Conservation (phyloP, 768 basidiomycete genomes). For the Amanita brunnescens region DNA sequence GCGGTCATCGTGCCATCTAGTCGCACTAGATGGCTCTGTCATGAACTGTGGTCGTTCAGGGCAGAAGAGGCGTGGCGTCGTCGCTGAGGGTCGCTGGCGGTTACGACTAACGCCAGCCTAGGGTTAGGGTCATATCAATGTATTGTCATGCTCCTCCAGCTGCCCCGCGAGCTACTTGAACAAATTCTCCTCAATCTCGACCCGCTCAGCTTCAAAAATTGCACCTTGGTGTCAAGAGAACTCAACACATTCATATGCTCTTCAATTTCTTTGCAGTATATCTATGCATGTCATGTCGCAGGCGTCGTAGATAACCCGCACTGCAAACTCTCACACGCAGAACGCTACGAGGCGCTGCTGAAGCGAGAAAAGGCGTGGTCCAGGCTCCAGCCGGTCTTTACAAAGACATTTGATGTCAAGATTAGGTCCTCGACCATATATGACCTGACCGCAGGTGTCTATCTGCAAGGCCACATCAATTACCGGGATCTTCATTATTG, state of each 20-base stretch:
- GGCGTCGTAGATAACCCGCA: slow-evolving; percentile 23
- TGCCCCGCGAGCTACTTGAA: slow-evolving; percentile 20
- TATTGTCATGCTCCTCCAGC: too few species aligned
- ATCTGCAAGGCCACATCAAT: slow-evolving; percentile 25
- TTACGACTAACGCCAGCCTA: too few species aligned
- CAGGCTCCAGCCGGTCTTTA: slow-evolving; percentile 17
- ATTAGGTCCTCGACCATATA: slow-evolving; percentile 30
- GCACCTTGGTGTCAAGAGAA: slow-evolving; percentile 14
- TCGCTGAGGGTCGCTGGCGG: too few species aligned
- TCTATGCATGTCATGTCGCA: slow-evolving; percentile 17
- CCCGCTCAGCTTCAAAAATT: slow-evolving; percentile 16
- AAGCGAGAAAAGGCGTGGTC: slow-evolving; percentile 24
- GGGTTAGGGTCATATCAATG: too few species aligned
- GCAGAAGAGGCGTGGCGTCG: too few species aligned
- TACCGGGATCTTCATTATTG: slow-evolving; percentile 24
- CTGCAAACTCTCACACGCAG: slow-evolving; percentile 14
- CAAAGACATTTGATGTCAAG: slow-evolving; percentile 17
- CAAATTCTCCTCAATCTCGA: slow-evolving; percentile 21
- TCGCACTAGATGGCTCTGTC: too few species aligned
- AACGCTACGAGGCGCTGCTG: slow-evolving; percentile 20
- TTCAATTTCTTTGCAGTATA: slow-evolving; percentile 26
- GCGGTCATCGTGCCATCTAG: too few species aligned
- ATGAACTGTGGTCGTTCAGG: too few species aligned
- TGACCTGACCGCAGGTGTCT: slow-evolving; percentile 33
- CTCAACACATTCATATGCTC: slow-evolving; percentile 18